A percentile compares a stretch with the other conserved stretches of the same genome.
These are phyloP conservation scores for Nothophaeocryptopus gaeumannii DNA, from an alignment of 2,329 filamentous ascomycete species.

Conservation along the genomic window DNA sequence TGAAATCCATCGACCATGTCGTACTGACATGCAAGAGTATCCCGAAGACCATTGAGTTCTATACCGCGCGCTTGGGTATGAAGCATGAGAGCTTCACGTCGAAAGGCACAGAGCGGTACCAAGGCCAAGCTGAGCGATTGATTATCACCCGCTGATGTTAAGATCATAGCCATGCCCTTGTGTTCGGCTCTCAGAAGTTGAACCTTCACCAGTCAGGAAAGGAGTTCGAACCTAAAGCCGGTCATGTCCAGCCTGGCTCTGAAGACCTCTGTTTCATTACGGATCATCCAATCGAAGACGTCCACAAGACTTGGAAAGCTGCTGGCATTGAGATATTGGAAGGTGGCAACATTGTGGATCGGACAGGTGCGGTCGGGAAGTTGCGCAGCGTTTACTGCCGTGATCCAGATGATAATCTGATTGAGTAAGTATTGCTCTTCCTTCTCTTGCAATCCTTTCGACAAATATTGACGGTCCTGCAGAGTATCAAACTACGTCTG, in stretches of 20 bases:
- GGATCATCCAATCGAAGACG: constrained; percentile 48
- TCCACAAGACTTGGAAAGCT: constrained; percentile 43
- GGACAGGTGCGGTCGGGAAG: constrained; percentile 56
- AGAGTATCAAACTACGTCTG: constrained; percentile 34
- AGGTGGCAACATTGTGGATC: constrained; percentile 50
- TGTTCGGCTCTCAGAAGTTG: constrained; percentile 60
- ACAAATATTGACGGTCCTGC: not conserved
- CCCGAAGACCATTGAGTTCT: constrained; percentile 52
- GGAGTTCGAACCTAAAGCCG: constrained; percentile 61
- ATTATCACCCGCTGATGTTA: constrained; percentile 29
- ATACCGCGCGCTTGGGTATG: constrained; percentile 58
- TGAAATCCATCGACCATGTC: constrained; percentile 56
- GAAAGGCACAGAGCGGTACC: constrained; percentile 27
- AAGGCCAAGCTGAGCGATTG: not conserved
- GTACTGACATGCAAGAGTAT: constrained; percentile 58
- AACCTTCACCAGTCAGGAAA: constrained; percentile 56
- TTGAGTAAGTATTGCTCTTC: constrained; percentile 51
- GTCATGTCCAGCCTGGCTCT: constrained; percentile 53
- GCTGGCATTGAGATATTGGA: constrained; percentile 48
- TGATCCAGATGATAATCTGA: constrained; percentile 61
- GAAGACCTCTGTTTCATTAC: constrained; percentile 61
- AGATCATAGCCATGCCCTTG: constrained; percentile 49
- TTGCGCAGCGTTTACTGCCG: constrained; percentile 59
- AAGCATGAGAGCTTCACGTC: constrained; percentile 52
- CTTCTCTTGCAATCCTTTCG: not conserved